Evolutionary conservation across 441 rosid genomes (phyloP), one percentile per base, ranked within the genome.

Genomic region (Gossypium gossypioides): DNA sequence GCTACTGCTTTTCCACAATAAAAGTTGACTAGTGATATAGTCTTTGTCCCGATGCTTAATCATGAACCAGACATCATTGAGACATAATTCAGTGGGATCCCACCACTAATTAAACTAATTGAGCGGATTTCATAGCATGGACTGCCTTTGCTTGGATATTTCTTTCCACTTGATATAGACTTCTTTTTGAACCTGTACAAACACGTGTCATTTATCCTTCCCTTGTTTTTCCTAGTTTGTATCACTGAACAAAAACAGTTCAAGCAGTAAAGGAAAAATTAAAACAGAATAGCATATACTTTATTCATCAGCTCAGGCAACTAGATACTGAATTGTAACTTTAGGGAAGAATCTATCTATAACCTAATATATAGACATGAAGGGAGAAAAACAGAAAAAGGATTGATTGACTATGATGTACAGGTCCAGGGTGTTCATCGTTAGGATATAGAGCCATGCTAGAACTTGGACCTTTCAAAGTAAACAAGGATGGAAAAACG

Each of bases 391-490:
- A 32, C 0, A 9, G 9, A 6, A 52, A 13, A 24, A 67, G 24
- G 40, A 42, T 19, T 68, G 24, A 68, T 29, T 29, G 22, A 9
- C 15, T 12, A 69, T 57, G 64, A 22, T n/a, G 48, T 7, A 2
- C 68, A 82, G 85, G 83, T 34, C 85, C 80, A 1, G 79, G 82
- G 22, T 82, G 85, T 61, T 82, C 81, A 2, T 80, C 85, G 0
- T 52, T 82, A 0, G 85, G 81, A 3, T 73, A 22, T 32, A 83
- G 81, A 75, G 85, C 85, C 12, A 75, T 79, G 81, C 66, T 66
- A 12, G 85, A 82, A 73, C 69, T 79, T 16, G 85, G 85, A 24
- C 83, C 85, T 44, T 80, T 77, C 58, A 67, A 81, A 34, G 83
- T 82, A 37, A 72, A 72, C 59, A 50, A 50, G 3, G 68, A 72